Base-by-base conservation (phyloP, 139 green algal genomes). In the Coelastrella sp. region DNA sequence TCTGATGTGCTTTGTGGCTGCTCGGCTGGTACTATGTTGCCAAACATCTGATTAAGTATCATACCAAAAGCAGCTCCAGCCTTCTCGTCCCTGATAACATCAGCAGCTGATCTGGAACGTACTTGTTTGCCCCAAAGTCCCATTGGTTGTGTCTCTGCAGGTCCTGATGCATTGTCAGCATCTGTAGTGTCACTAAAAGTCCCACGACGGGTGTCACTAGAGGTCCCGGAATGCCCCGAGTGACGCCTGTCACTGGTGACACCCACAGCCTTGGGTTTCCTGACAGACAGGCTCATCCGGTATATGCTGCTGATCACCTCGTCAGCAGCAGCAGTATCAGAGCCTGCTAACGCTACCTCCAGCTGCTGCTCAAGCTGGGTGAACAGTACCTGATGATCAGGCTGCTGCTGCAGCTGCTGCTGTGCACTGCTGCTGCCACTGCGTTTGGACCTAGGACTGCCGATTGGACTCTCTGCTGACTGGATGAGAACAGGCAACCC, bases 351-450 rank as follows among this genome's bases (percentile, higher is more conserved):
- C 7, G 84, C 84, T 9, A 19, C 20, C 70, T 89, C 66, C 70
- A 89, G 57, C 68, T 89, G 56, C 56, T 72, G 66, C 70, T 89
- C 84, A 61, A 87, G 58, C 8, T 85, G 80, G 7, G 24, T 6
- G 49, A 85, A 59, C 24, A 80, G 1, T 58, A 35, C 49, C 78
- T 84, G 56, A 20, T 27, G 22, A 70, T 84, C 49, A 60, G 58
- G 49, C 78, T 84, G 78, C 78, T 82, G 75, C 75, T 83, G 78
- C 78, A 68, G 78, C 78, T 85, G 80, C 58, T 85, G 80, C 80
- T 57, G 80, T 58, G 78, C 49, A 25, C 25, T 84, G 78, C 78
- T 84, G 74, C 74, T 84, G 78, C 78, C 24, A 14, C 58, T 73
- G 58, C 59, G 58, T 20, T 60, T n/a, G 49, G 49, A 22, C 57